Conservation (phyloP, 2,329 filamentous ascomycete genomes). For the Fusarium torulosum region DNA sequence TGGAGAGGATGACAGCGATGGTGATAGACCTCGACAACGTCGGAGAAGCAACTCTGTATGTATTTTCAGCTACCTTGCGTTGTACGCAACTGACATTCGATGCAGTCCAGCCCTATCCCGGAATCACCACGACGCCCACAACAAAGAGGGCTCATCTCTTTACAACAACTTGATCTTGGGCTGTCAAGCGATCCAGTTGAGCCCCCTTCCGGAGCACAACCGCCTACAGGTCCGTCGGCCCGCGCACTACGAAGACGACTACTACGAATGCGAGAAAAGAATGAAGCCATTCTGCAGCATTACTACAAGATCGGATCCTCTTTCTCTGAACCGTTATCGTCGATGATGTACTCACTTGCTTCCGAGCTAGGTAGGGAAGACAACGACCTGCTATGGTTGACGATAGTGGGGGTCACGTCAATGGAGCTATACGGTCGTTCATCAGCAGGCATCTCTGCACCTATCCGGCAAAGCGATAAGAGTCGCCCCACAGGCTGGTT, state of each 20-base stretch:
- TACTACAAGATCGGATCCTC: conserved; percentile 92
- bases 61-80: background rate
- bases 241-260: conserved; percentile 79
- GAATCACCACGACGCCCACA: conserved; percentile 71
- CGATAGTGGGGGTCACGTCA: conserved; percentile 94
- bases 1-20: conserved; percentile 77
- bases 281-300: conserved; percentile 79
- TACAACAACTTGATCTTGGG: conserved; percentile 61
- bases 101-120: conserved; percentile 73
- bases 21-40: conserved; percentile 81
- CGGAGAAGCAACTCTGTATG: conserved; percentile 89
- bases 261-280: conserved; percentile 78
- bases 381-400: conserved; percentile 94
- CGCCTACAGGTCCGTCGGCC: conserved; percentile 74
- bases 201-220: conserved; percentile 69
- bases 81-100: conserved; percentile 32
- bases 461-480: conserved; percentile 66
- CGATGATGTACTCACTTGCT: conserved; percentile 92
- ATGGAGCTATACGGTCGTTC: conserved; percentile 92
- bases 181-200: conserved; percentile 64
- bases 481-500: conserved; percentile 78
- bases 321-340: conserved; percentile 94
- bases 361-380: conserved; percentile 96
- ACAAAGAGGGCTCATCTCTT: conserved; percentile 70
- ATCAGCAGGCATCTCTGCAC: conserved; percentile 79